Evolutionary conservation across 805 yeast genomes (phyloP), one percentile per base, ranked within the genome.

Genomic region (Kockiozyma suomiensis): DNA sequence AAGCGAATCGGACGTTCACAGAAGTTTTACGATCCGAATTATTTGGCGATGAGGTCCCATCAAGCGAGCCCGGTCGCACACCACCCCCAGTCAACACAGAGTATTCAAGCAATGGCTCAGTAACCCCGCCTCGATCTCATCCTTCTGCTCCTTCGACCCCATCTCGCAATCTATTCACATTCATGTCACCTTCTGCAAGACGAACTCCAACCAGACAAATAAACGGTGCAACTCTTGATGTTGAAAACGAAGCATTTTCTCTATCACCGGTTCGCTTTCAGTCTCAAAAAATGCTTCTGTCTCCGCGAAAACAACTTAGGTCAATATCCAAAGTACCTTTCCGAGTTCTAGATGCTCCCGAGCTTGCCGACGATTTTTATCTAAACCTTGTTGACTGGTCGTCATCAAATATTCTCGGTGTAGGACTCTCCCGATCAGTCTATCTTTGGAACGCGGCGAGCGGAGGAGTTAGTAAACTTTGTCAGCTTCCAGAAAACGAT

Each of bases 351-450:
- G 99, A 93, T 75, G 99, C 99, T 0, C 99, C 98, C 0, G 96
- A 90, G 50, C 77, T 94, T 23, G 90, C 90, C 4, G 98, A 94
- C 72, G 98, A 93, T 72, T 93, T 92, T 70, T 93, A 93, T 72
- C 79, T 91, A 52, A 94, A 94, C 69, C 78, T 94, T 58, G 88
- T 94, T 1, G 98, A 94, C 72, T 93, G 99, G 99, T 96, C 97
- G 0, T 82, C 90, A 26, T 90, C 86, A 59, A 96, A 93, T 73
- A 76, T 88, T 35, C 76, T 94, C 42, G 97, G 93, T 1, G 98
- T 94, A 5, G 98, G 97, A 0, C 77, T 94, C 46, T 96, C 94
- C 0, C 85, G 89, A 50, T 81, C 88, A 49, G 97, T 92, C 0
- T 94, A 94, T 70, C 75, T 93, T 13, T 92, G 98, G 90, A 91